A percentile compares a stretch with the other conserved stretches of the same genome.
These are phyloP conservation scores for Cystofilobasidium capitatum DNA, from an alignment of 768 basidiomycete genomes.

Conservation along the genomic window DNA sequence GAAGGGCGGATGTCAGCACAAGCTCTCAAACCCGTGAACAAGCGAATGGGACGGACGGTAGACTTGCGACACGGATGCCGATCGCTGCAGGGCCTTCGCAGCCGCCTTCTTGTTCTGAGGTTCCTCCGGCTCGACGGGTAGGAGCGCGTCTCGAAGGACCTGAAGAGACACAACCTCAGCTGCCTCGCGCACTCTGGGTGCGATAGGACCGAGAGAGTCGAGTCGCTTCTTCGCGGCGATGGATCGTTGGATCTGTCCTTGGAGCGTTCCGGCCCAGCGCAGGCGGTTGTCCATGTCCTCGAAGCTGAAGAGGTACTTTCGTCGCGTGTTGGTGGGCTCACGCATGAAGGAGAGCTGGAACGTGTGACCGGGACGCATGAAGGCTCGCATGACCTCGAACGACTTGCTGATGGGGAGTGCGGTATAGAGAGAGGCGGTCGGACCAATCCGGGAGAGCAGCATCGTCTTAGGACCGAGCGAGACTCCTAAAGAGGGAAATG, in stretches of 20 bases:
- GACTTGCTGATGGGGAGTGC: slow-evolving; percentile 69
- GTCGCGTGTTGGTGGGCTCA: slow-evolving; percentile 44
- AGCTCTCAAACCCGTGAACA: not conserved
- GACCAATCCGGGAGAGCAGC: slow-evolving; percentile 71
- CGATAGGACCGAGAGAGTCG: slow-evolving; percentile 33
- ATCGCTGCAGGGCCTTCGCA: slow-evolving; percentile 25
- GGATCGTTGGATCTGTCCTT: slow-evolving; percentile 29
- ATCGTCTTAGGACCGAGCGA: slow-evolving; percentile 73
- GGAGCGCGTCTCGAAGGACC: slow-evolving; percentile 74
- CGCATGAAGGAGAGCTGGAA: slow-evolving; percentile 78
- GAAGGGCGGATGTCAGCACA: not conserved
- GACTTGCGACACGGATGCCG: slow-evolving; percentile 25
- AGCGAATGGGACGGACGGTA: not conserved
- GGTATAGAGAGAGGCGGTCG: slow-evolving; percentile 70
- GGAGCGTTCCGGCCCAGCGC: slow-evolving; percentile 32
- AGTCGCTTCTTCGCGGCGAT: slow-evolving; percentile 36
- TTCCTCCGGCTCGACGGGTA: slow-evolving; percentile 40
- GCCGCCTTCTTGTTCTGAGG: not conserved
- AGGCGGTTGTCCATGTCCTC: slow-evolving; percentile 65
- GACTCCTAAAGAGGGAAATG: slow-evolving; percentile 34
- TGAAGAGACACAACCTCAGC: slow-evolving; percentile 67
- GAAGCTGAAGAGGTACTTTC: slow-evolving; percentile 92
- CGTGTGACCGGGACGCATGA: slow-evolving; percentile 74
- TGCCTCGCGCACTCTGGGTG: slow-evolving; percentile 51
- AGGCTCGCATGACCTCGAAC: slow-evolving; percentile 69